Evolutionary conservation across 495 filamentous ascomycete species (phyloP).

Genomic region (Podospora australis): DNA sequence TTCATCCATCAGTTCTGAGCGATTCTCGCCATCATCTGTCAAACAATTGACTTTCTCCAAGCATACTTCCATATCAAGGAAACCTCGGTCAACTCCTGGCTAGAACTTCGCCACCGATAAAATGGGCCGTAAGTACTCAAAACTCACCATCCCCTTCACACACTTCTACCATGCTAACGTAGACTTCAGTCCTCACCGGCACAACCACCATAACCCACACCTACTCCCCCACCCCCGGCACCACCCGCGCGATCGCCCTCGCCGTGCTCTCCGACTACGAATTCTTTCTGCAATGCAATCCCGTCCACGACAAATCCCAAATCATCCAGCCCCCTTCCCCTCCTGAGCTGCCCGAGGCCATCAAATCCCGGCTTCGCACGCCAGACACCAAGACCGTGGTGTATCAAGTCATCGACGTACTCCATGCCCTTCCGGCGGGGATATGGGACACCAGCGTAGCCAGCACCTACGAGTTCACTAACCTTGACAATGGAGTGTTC

Average conservation of each 20-base stretch:
- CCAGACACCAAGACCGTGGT: neutral
- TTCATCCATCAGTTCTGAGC: no score
- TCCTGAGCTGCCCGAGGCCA: slow-evolving; percentile 15
- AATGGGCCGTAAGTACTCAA: slow-evolving; percentile 20
- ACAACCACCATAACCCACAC: slow-evolving; percentile 46
- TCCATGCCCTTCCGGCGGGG: slow-evolving; percentile 34
- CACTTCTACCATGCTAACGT: neutral
- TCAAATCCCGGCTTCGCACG: slow-evolving; percentile 10
- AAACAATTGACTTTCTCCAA: no score
- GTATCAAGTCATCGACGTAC: slow-evolving; percentile 30
- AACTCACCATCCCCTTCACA: neutral
- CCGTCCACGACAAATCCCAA: slow-evolving; percentile 35
- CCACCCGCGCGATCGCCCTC: slow-evolving; percentile 52
- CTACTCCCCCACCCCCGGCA: slow-evolving; percentile 50
- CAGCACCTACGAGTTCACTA: slow-evolving; percentile 40
- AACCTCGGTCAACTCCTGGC: no score
- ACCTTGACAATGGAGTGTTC: slow-evolving; percentile 34
- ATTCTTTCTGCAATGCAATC: slow-evolving; percentile 40
- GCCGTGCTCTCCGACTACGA: slow-evolving; percentile 55
- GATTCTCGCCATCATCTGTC: no score
- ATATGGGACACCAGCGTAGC: slow-evolving; percentile 44
- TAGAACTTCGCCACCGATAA: no score
- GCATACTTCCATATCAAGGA: no score
- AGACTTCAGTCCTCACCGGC: slow-evolving; percentile 29
- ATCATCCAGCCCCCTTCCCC: slow-evolving; percentile 13